Evolutionary conservation across 2,329 filamentous ascomycete species (phyloP).

Genomic region (Lachnellula subtilissima): DNA sequence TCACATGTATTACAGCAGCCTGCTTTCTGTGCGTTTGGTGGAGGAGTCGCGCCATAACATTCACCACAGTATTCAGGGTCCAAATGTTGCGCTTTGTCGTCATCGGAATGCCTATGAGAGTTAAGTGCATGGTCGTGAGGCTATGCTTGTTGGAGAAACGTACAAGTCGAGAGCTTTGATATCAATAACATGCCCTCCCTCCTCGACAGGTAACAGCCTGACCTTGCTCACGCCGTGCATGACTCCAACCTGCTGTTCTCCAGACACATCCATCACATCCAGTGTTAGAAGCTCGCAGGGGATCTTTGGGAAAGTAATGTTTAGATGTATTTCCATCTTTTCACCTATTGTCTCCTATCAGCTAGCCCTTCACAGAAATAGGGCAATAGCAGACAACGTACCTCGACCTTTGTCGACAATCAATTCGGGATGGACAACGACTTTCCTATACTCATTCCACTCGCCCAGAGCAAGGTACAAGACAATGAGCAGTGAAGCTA

Average conservation of each 20-base stretch:
- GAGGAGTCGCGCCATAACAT: slow-evolving; percentile 82
- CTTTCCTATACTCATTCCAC: slow-evolving; percentile 87
- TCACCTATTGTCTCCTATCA: slow-evolving; percentile 55
- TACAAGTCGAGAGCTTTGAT: slow-evolving; percentile 63
- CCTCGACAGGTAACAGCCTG: slow-evolving; percentile 63
- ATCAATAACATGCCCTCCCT: slow-evolving; percentile 75
- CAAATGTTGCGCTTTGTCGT: slow-evolving; percentile 70
- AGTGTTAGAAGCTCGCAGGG: slow-evolving; percentile 94
- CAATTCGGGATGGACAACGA: slow-evolving; percentile 84
- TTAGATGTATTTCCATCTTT: slow-evolving; percentile 98
- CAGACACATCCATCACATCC: slow-evolving; percentile 98
- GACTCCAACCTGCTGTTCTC: slow-evolving; percentile 92
- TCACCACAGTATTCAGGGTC: slow-evolving; percentile 88
- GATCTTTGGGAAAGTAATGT: slow-evolving; percentile 89
- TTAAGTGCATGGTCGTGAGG: slow-evolving; percentile 6
- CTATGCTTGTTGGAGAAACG: slow-evolving; percentile 32
- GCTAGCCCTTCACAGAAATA: neutral
- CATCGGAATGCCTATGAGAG: slow-evolving; percentile 54
- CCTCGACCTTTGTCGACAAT: slow-evolving; percentile 96
- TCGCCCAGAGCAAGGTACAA: slow-evolving; percentile 89
- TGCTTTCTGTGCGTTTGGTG: slow-evolving; percentile 65
- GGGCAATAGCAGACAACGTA: slow-evolving; percentile 34
- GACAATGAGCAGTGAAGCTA: slow-evolving; percentile 82
- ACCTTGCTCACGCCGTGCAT: slow-evolving; percentile 91
- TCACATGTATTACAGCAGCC: slow-evolving; percentile 97